These are phyloP conservation scores for Aurantiochytrium sp. DNA, from an alignment of 108 stramenopile species.

Conservation along the genomic window DNA sequence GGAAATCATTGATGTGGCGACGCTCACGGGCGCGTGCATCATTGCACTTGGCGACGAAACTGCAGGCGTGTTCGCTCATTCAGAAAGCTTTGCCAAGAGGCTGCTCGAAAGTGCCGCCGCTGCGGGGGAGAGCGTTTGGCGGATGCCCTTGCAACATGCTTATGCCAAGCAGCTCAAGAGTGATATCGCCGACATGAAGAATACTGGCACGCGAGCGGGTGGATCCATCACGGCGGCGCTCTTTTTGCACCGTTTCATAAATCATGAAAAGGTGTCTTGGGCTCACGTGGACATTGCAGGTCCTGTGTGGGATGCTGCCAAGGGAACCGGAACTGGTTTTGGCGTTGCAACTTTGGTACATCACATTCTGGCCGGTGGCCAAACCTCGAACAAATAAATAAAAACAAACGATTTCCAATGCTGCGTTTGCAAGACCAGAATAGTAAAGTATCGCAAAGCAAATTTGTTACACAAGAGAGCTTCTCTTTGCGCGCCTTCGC, in stretches of 20 bases:
- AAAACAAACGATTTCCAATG: too few relatives aligned
- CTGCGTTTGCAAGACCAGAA: too few relatives aligned
- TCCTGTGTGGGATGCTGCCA: neutral
- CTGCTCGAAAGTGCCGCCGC: neutral
- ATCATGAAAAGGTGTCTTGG: neutral
- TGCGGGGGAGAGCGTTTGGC: constrained; percentile 16
- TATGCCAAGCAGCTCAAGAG: neutral
- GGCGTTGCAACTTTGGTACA: neutral
- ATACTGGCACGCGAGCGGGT: constrained; percentile 12
- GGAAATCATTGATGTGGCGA: constrained; percentile 52
- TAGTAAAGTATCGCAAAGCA: too few relatives aligned
- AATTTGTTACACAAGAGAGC: too few relatives aligned
- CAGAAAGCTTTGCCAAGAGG: neutral
- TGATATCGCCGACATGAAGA: constrained; percentile 1
- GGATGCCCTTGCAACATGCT: neutral
- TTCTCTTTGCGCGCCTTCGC: too few relatives aligned
- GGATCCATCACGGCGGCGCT: constrained; percentile 21
- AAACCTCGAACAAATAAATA: too few relatives aligned
- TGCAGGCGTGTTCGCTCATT: constrained; percentile 39
- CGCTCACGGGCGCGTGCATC: constrained; percentile 61
- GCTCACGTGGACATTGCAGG: constrained; percentile 29
- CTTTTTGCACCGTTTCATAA: constrained; percentile 1
- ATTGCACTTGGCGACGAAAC: constrained; percentile 57
- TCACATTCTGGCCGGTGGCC: neutral
- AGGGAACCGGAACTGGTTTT: neutral